Evolutionary conservation across 805 yeast species (phyloP).

Genomic region (Hanseniaspora singularis): DNA sequence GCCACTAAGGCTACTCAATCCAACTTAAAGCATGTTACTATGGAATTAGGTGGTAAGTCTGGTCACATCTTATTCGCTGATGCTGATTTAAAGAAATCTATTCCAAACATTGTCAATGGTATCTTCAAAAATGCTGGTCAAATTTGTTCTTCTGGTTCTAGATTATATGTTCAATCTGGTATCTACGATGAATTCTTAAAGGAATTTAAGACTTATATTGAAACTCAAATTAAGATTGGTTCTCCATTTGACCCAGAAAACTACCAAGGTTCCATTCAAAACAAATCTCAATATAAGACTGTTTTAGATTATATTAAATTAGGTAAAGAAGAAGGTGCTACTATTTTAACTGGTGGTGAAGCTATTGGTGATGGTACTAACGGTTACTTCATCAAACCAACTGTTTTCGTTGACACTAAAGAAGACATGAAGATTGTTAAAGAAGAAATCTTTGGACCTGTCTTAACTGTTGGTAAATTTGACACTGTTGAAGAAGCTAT

Average conservation of each 20-base stretch:
- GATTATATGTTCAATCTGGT: conserved; percentile 63
- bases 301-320: conserved; percentile 53
- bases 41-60: conserved; percentile 77
- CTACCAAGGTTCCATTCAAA: conserved; percentile 71
- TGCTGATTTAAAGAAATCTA: conserved; percentile 38
- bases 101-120: conserved; percentile 46
- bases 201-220: conserved; percentile 47
- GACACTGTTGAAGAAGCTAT: conserved; percentile 56
- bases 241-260: conserved; percentile 57
- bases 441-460: conserved; percentile 76
- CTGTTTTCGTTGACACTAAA: conserved; percentile 56
- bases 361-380: conserved; percentile 32
- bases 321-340: conserved; percentile 61
- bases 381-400: conserved; percentile 65
- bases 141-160: conserved; percentile 73
- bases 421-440: conserved; percentile 50
- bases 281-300: conserved; percentile 55
- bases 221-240: conserved; percentile 51
- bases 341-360: conserved; percentile 58
- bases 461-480: conserved; percentile 59
- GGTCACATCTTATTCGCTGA: conserved; percentile 66
- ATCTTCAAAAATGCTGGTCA: conserved; percentile 74
- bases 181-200: conserved; percentile 51
- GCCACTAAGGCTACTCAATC: conserved; percentile 59
- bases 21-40: conserved; percentile 65